phyloP scores from a whole-genome alignment of 2,329 filamentous ascomycete species.

The Cryphonectria parasitica region DNA sequence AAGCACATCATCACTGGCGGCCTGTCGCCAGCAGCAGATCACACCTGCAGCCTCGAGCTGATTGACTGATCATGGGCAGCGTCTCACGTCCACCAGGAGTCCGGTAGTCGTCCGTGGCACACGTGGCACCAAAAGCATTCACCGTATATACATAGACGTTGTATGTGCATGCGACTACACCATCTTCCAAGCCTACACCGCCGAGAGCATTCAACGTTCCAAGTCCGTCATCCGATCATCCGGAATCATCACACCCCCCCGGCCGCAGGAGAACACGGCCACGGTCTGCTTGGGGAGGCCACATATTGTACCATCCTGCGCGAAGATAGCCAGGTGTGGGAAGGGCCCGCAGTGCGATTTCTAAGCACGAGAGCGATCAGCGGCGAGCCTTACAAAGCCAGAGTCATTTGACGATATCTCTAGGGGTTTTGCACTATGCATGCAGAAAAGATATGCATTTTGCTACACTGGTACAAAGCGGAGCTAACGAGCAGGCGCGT shows the following conservation, averaged over 20 bases:
- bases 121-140: neutral
- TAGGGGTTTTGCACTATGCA: neutral
- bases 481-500: slow-evolving; percentile 1
- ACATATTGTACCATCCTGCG: neutral
- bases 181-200: slow-evolving; percentile 18
- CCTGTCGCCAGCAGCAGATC: slow-evolving; percentile 1
- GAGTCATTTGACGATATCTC: neutral
- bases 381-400: slow-evolving; percentile 18
- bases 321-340: neutral
- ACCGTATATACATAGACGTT: neutral
- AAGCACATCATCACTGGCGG: neutral
- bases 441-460: neutral
- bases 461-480: neutral
- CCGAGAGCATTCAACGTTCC: neutral
- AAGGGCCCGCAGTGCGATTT: slow-evolving; percentile 15
- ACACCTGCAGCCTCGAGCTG: slow-evolving; percentile 12
- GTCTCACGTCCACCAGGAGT: neutral
- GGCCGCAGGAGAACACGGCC: neutral
- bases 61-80: slow-evolving; percentile 5
- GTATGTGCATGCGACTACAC: slow-evolving; percentile 12
- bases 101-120: slow-evolving; percentile 5
- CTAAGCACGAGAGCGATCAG: slow-evolving; percentile 12
- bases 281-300: neutral
- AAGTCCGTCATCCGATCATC: neutral
- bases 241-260: neutral